Evolutionary conservation across 179 eudicot genomes (phyloP).

Genomic region (Monotropa hypopitys): DNA sequence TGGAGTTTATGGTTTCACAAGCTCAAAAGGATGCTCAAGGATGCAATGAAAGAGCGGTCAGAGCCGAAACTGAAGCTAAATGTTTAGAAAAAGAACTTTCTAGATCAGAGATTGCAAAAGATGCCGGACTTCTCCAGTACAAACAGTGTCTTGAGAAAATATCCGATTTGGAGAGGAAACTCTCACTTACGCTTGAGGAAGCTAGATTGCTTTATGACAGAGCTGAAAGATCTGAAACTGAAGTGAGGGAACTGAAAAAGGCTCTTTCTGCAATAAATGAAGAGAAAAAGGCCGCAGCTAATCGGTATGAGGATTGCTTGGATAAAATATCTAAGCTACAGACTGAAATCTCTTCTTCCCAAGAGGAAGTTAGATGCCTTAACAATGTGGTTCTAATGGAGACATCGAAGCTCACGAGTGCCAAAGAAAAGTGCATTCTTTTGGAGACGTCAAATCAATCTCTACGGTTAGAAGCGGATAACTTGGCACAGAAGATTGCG

Average conservation of each 20-base stretch:
- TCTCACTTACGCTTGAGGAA: constrained; percentile 34
- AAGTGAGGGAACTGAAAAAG: constrained; percentile 42
- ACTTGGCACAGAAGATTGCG: constrained; percentile 37
- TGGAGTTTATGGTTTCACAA: constrained; percentile 33
- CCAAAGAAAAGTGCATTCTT: constrained; percentile 41
- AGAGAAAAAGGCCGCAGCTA: constrained; percentile 45
- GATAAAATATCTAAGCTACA: constrained; percentile 52
- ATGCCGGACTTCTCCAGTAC: constrained; percentile 32
- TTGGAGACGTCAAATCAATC: constrained; percentile 52
- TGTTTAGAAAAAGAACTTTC: constrained; percentile 35
- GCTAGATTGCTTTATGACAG: constrained; percentile 26
- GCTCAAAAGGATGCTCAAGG: constrained; percentile 28
- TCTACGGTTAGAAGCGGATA: constrained; percentile 51
- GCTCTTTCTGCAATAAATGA: constrained; percentile 34
- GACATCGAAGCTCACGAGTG: constrained; percentile 38
- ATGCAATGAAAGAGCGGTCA: constrained; percentile 22
- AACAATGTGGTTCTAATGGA: constrained; percentile 32
- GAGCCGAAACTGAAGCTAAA: constrained; percentile 36
- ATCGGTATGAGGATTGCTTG: constrained; percentile 43
- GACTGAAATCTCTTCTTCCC: constrained; percentile 41
- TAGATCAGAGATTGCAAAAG: constrained; percentile 41
- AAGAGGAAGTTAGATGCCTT: constrained; percentile 42
- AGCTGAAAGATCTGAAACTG: constrained; percentile 44
- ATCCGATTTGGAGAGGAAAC: constrained; percentile 43
- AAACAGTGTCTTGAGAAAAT: constrained; percentile 41